phyloP scores from a whole-genome alignment of 1,139 yeast species.

The Yamadazyma epiphylla region DNA sequence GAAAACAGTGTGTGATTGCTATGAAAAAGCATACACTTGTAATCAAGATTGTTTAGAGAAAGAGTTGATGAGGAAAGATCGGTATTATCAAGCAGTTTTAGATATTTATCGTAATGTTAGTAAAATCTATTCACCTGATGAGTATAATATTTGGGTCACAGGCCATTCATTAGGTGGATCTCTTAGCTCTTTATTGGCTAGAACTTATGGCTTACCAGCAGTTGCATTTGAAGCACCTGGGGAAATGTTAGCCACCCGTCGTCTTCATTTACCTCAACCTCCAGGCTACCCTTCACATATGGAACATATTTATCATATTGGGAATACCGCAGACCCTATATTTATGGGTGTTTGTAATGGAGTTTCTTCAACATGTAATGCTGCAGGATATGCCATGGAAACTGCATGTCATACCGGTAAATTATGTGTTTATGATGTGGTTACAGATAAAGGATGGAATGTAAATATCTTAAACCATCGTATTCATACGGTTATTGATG shows the following conservation, averaged over 20 bases:
- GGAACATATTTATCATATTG: slow-evolving; percentile 92
- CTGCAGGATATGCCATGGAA: slow-evolving; percentile 97
- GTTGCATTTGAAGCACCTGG: slow-evolving; percentile 95
- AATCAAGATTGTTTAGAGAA: slow-evolving; percentile 82
- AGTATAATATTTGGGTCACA: slow-evolving; percentile 76
- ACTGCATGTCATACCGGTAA: slow-evolving; percentile 92
- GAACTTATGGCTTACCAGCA: slow-evolving; percentile 87
- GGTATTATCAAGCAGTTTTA: slow-evolving; percentile 78
- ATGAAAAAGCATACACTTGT: slow-evolving; percentile 80
- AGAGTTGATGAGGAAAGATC: slow-evolving; percentile 69
- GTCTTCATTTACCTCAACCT: slow-evolving; percentile 88
- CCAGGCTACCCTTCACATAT: slow-evolving; percentile 80
- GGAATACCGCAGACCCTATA: slow-evolving; percentile 96
- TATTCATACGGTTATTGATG: slow-evolving; percentile 87
- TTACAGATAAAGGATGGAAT: slow-evolving; percentile 86
- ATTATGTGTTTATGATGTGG: slow-evolving; percentile 87
- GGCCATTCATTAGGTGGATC: slow-evolving; percentile 98
- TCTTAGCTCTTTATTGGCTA: slow-evolving; percentile 71
- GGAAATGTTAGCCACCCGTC: slow-evolving; percentile 73
- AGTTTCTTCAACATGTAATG: slow-evolving; percentile 82
- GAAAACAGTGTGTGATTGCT: slow-evolving; percentile 96
- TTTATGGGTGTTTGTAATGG: slow-evolving; percentile 98
- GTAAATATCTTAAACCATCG: slow-evolving; percentile 86
- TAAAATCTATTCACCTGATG: slow-evolving; percentile 57
- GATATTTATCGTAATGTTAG: slow-evolving; percentile 77